Conservation (phyloP, 2,329 filamentous ascomycete species). For the Cytospora piceae region DNA sequence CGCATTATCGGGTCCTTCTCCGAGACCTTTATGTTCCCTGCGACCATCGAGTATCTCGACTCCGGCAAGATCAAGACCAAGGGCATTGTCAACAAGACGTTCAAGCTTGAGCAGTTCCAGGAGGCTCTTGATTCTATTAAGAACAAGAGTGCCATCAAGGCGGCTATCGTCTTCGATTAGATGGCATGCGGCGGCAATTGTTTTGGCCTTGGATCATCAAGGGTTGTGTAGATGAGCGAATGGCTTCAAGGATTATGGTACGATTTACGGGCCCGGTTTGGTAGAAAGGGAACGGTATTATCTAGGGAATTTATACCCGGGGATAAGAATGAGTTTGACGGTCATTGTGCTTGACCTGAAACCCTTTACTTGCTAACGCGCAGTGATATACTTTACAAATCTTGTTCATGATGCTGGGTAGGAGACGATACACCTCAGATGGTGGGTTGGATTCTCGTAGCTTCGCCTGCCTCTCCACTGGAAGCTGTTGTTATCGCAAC, state of each 20-base stretch:
- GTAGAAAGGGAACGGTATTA: not conserved
- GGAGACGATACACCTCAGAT: no score
- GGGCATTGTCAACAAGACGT: constrained; percentile 75
- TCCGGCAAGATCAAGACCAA: constrained; percentile 64
- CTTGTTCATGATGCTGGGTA: no score
- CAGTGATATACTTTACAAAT: not conserved
- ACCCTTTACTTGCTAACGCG: not conserved
- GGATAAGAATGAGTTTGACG: not conserved
- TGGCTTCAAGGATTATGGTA: not conserved
- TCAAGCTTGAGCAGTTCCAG: constrained; percentile 72
- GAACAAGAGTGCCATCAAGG: constrained; percentile 75
- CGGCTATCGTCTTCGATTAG: constrained; percentile 71
- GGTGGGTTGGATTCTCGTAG: not conserved
- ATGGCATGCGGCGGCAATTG: constrained; percentile 1
- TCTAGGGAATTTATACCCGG: not conserved
- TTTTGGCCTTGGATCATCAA: not conserved
- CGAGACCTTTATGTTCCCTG: constrained; percentile 72
- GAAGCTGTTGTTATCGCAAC: no score
- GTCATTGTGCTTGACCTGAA: not conserved
- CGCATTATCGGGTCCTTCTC: constrained; percentile 75
- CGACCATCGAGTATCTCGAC: constrained; percentile 58
- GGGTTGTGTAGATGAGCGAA: not conserved
- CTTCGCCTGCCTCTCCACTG: constrained; percentile 11
- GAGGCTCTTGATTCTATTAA: constrained; percentile 72
- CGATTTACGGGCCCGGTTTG: constrained; percentile 6